A percentile compares a stretch with the other conserved stretches of the same genome.
phyloP scores from a whole-genome alignment of 1,139 yeast species.

The Meyerozyma smithsonii region DNA sequence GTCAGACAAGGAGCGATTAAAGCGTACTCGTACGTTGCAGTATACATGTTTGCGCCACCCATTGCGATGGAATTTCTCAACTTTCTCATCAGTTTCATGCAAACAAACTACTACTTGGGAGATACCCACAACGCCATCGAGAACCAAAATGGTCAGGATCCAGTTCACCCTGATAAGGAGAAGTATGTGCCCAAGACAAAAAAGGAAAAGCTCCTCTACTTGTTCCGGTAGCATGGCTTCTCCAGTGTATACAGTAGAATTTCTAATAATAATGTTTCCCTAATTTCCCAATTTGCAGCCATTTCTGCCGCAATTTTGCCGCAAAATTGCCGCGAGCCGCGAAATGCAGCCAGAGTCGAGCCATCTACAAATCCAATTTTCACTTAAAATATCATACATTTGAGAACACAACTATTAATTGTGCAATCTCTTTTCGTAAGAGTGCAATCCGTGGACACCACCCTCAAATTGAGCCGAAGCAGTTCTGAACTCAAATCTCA shows the following conservation, averaged over 20 bases:
- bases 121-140: constrained; percentile 28
- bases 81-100: constrained; percentile 23
- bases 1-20: constrained; percentile 23
- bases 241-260: not conserved
- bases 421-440: constrained; percentile 95
- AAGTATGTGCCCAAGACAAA: not conserved
- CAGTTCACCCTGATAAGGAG: not conserved
- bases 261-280: too few relatives aligned
- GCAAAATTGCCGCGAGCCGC: too few relatives aligned
- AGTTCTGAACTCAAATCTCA: constrained; percentile 96
- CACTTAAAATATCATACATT: constrained; percentile 1
- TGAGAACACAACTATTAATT: constrained; percentile 37
- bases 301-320: not conserved
- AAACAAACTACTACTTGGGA: constrained; percentile 28
- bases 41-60: constrained; percentile 20
- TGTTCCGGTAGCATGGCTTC: not conserved
- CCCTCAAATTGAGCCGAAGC: constrained; percentile 99
- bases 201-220: not conserved
- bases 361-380: not conserved
- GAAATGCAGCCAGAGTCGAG: too few relatives aligned
- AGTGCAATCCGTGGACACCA: constrained; percentile 94
- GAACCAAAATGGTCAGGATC: not conserved
- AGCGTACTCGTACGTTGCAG: constrained; percentile 22
- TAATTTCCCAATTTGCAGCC: not conserved
- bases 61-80: constrained; percentile 21